Evolutionary conservation across 2,329 filamentous ascomycete species (phyloP), one percentile per base, ranked within the genome.

Genomic region (Myrmaecium sp.): DNA sequence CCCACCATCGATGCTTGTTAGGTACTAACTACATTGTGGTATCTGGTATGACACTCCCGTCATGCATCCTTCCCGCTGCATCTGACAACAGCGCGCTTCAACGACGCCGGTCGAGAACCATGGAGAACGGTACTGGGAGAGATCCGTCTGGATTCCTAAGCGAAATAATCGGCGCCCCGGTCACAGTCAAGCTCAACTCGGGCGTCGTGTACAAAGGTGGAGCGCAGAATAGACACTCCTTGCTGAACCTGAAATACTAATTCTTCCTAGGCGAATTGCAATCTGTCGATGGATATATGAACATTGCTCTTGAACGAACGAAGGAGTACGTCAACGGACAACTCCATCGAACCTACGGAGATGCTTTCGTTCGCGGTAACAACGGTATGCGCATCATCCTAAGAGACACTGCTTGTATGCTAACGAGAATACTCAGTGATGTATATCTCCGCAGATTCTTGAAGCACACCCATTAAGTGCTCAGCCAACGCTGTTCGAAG

Each of bases 261-360:
- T 41, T 24, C 40, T 17, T 2, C 5, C 11, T 35, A 94, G 86
- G 89, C 40, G 83, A 94, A 51, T 67, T 95, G 19, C 84, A 95
- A 51, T 93, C 84, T 1, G 86, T 98, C 26, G 89, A 98, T 53
- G 89, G 89, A 27, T 98, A 95, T 58, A 98, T 98, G 89, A 98
- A 98, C 58, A 94, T 98, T 50, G 86, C 89, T 8, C 69, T 98
- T 16, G 89, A 98, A 55, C 89, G 93, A 58, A 92, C 83, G 12
- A 75, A 81, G 37, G 89, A 98, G 57, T 83, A 75, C 41, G 77
- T 94, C 39, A 77, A 92, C 46, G 86, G 84, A 21, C 69, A 73
- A 36, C 71, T 86, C 55, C 69, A 78, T 42, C 69, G 80, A 43
- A 78, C 69, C 29, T 94, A 93, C 49, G 86, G 86, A 5, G 86